phyloP scores from a whole-genome alignment of 139 green algal species.

The Chlorella sorokiniana region DNA sequence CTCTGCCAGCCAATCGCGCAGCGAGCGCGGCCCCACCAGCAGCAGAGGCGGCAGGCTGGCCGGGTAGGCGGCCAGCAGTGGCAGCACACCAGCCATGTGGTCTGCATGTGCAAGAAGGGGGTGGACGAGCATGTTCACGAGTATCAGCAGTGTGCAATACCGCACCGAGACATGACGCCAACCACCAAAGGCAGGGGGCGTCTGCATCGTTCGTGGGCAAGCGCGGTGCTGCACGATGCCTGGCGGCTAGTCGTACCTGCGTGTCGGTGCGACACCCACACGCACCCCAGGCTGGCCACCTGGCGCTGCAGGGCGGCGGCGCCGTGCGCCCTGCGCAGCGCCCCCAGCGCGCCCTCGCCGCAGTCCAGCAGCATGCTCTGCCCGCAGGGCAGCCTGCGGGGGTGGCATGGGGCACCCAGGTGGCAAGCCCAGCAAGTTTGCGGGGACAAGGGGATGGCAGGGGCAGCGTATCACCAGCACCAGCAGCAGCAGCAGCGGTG shows the following conservation, averaged over 20 bases:
- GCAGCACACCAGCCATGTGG: slow-evolving; percentile 47
- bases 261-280: slow-evolving; percentile 90
- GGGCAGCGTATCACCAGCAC: not conserved
- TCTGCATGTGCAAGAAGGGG: not conserved
- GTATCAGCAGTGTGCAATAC: not conserved
- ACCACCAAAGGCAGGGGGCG: not conserved
- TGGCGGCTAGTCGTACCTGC: slow-evolving; percentile 32
- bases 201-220: too few relatives aligned
- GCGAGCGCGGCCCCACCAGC: slow-evolving; percentile 58
- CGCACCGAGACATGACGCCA: not conserved
- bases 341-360: slow-evolving; percentile 72
- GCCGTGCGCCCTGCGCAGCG: slow-evolving; percentile 23
- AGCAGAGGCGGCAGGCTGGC: slow-evolving; percentile 45
- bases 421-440: not conserved
- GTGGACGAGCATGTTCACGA: not conserved
- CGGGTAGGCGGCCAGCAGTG: slow-evolving; percentile 49
- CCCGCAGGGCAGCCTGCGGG: slow-evolving; percentile 34
- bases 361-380: slow-evolving; percentile 75
- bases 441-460: not conserved
- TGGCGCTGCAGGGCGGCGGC: not conserved
- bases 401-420: not conserved
- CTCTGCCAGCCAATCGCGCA: slow-evolving; percentile 58
- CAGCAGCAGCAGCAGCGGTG: not conserved
- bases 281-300: slow-evolving; percentile 49
- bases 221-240: not conserved